Evolutionary conservation across 139 green algal genomes (phyloP).

Genomic region (Chlamydomonas eustigma): DNA sequence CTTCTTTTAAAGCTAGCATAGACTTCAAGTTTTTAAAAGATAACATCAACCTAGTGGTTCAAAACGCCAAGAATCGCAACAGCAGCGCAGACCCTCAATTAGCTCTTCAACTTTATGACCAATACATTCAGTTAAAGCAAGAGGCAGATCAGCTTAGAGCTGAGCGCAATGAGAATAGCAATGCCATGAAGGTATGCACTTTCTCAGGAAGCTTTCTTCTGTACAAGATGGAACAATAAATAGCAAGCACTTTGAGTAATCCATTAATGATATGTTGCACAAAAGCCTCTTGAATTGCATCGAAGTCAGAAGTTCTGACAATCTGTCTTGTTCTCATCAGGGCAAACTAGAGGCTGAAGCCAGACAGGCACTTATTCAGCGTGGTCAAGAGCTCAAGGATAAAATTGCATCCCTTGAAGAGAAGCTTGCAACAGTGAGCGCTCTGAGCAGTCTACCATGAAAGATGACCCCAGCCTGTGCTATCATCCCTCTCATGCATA

Average conservation of each 20-base stretch:
- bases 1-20: slow-evolving; percentile 64
- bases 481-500: too few relatives aligned
- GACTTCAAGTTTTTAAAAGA: slow-evolving; percentile 85
- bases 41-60: slow-evolving; percentile 62
- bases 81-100: slow-evolving; percentile 60
- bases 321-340: slow-evolving; percentile 46
- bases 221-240: too few relatives aligned
- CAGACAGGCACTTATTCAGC: slow-evolving; percentile 67
- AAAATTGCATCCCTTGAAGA: slow-evolving; percentile 72
- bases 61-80: slow-evolving; percentile 69
- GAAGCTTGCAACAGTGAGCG: slow-evolving; percentile 39
- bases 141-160: slow-evolving; percentile 66
- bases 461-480: too few relatives aligned
- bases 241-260: too few relatives aligned
- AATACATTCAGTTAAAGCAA: slow-evolving; percentile 58
- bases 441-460: too few relatives aligned
- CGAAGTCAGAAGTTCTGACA: too few relatives aligned
- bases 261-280: too few relatives aligned
- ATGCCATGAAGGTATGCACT: slow-evolving; percentile 90
- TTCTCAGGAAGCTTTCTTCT: too few relatives aligned
- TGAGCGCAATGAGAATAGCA: slow-evolving; percentile 81
- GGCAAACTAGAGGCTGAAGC: slow-evolving; percentile 79
- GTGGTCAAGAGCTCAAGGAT: slow-evolving; percentile 89
- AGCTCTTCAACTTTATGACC: slow-evolving; percentile 84
- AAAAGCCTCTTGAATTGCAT: too few relatives aligned